A percentile compares a stretch with the other conserved stretches of the same genome.
Evolutionary conservation across 1,284 basidiomycete species (phyloP).

Genomic region (Thelephora terrestris): DNA sequence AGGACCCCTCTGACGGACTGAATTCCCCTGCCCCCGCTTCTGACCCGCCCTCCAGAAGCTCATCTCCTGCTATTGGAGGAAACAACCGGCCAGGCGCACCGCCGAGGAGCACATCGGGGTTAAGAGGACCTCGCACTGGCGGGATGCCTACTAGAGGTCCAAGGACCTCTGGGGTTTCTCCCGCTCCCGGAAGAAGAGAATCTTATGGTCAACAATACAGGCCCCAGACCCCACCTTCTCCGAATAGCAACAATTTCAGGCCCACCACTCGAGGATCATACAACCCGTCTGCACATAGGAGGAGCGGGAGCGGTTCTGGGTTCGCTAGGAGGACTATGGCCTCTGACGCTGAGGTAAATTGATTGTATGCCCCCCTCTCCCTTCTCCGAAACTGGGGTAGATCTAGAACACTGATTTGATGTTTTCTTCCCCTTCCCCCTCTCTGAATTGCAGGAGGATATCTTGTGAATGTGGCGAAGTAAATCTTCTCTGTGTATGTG

Average conservation of each 20-base stretch:
- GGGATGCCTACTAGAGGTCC: slow-evolving; percentile 12
- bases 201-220: slow-evolving; percentile 7
- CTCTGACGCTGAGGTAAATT: slow-evolving; percentile 60
- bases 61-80: slow-evolving; percentile 28
- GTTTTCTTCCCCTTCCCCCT: too few relatives aligned
- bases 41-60: slow-evolving; percentile 24
- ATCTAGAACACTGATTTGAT: too few relatives aligned
- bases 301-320: slow-evolving; percentile 34
- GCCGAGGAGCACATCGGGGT: slow-evolving; percentile 45
- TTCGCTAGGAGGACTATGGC: slow-evolving; percentile 70
- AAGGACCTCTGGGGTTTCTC: slow-evolving; percentile 21
- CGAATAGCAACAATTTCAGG: slow-evolving; percentile 12
- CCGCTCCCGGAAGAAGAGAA: slow-evolving; percentile 7
- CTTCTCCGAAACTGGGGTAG: too few relatives aligned
- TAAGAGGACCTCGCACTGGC: slow-evolving; percentile 25
- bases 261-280: slow-evolving; percentile 16
- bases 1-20: slow-evolving; percentile 28
- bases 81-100: slow-evolving; percentile 37
- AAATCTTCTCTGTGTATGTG: too few relatives aligned
- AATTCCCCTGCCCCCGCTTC: slow-evolving; percentile 18
- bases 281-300: slow-evolving; percentile 22
- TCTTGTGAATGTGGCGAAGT: too few relatives aligned
- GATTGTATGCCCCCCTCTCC: not conserved
- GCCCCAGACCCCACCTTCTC: slow-evolving; percentile 6
- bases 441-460: too few relatives aligned